Base-by-base conservation (phyloP, 139 green algal species). In the Chlamydomonas schloesseri region DNA sequence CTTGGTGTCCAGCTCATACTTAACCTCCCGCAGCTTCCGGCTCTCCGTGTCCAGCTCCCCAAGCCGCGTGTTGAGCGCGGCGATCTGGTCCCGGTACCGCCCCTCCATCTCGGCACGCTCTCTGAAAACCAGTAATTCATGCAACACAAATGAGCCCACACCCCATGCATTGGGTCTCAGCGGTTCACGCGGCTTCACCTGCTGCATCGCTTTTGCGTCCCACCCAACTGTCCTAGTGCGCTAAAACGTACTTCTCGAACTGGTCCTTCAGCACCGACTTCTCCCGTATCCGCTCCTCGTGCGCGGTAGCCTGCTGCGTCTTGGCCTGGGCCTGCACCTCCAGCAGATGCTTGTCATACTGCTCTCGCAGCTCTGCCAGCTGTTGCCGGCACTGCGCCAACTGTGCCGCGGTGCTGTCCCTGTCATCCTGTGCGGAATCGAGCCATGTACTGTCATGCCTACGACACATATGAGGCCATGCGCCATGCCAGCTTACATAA, bases 1-100 rank as follows among this genome's bases (percentile, higher is more conserved):
- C 91, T 94, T 93, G 21, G 81, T 91, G 31, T 98, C 96, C 31
- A 98, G 90, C 46, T 91, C 89, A 81, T 94, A 98, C 82, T 98
- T 97, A 47, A 88, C 73, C n/a, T 96, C 91, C 67, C 91, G 67
- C 80, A 98, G 89, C 86, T 93, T 90, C 3, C 92, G 75, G 60
- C 92, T 92, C 23, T 97, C 94, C 17, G 71, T 34, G 58, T 97
- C 94, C 55, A 96, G 83, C 71, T 94, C 90, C 24, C 79, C 81
- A 24, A 90, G 57, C 37, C 90, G 87, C 28, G 79, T 70, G 26
- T 71, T 91, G 36, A 95, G 76, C 13, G 67, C 67, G 17, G 84
- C 78, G 23, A 91, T 73, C 80, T 90, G 81, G 72, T 91, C 84
- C 9, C 55, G 46, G 24, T 80, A 55, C n/a, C 86, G 87, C 50